Evolutionary conservation across 495 filamentous ascomycete species (phyloP).

Genomic region (Podospora pseudocomata): DNA sequence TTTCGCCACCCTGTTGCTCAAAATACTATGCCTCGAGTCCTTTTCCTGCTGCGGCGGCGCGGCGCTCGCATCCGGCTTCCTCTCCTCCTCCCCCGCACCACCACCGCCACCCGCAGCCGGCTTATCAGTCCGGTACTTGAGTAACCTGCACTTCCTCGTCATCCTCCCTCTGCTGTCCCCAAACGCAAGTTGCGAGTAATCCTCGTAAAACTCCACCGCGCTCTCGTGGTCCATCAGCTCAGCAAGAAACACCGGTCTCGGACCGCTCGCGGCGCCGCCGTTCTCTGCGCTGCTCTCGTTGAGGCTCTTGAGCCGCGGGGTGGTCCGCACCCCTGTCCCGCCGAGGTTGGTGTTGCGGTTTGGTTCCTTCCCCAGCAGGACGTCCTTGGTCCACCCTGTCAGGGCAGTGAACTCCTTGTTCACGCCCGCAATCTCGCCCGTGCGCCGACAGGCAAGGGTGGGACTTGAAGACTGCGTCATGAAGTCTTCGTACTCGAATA

Average conservation of each 20-base stretch:
- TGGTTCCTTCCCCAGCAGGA: constrained; percentile 79
- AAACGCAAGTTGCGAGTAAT: constrained; percentile 88
- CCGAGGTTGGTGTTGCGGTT: constrained; percentile 84
- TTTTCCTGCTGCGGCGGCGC: constrained; percentile 20
- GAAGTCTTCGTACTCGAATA: constrained; percentile 89
- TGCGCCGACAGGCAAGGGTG: constrained; percentile 84
- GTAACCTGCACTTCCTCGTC: constrained; percentile 75
- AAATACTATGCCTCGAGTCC: constrained; percentile 45
- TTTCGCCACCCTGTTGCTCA: constrained; percentile 52
- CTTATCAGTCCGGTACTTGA: constrained; percentile 83
- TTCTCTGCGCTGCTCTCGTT: constrained; percentile 27
- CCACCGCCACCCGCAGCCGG: constrained; percentile 13
- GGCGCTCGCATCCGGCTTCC: constrained; percentile 30
- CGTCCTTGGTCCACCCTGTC: constrained; percentile 90
- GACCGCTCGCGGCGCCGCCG: constrained; percentile 26
- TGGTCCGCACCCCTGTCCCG: constrained; percentile 40
- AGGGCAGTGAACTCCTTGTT: constrained; percentile 93
- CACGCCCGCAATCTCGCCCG: constrained; percentile 86
- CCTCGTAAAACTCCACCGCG: constrained; percentile 91
- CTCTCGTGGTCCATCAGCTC: constrained; percentile 92
- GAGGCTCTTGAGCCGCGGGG: constrained; percentile 43
- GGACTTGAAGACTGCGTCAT: constrained; percentile 84
- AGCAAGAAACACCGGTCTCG: constrained; percentile 79
- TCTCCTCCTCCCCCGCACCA: constrained; percentile 17
- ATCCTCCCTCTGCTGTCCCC: constrained; percentile 80